These are phyloP conservation scores for Scheffersomyces illinoinensis DNA, from an alignment of 1,139 yeast genomes.

Conservation along the genomic window DNA sequence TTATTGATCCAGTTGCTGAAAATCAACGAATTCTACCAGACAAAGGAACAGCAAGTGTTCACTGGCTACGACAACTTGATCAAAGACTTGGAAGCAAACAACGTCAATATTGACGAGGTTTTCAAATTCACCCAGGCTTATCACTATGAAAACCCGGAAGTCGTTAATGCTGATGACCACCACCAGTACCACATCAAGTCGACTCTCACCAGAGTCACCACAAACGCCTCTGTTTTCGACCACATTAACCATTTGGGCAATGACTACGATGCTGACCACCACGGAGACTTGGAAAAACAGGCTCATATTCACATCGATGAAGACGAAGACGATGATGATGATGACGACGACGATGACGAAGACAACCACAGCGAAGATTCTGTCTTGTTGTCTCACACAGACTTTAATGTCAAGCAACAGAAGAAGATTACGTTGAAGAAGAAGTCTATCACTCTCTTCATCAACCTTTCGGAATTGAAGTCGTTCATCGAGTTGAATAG, in stretches of 20 bases:
- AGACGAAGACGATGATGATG: constrained; percentile 36
- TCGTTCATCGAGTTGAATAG: constrained; percentile 79
- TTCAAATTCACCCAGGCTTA: constrained; percentile 31
- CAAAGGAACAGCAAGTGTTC: constrained; percentile 50
- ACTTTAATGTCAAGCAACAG: constrained; percentile 52
- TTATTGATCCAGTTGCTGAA: constrained; percentile 57
- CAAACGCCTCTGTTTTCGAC: constrained; percentile 32
- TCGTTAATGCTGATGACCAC: constrained; percentile 19
- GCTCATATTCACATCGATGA: constrained; percentile 16
- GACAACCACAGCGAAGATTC: constrained; percentile 33
- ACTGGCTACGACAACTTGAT: constrained; percentile 47
- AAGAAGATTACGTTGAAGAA: constrained; percentile 67
- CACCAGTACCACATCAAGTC: constrained; percentile 26
- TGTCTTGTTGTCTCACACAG: constrained; percentile 45
- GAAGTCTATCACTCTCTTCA: constrained; percentile 65
- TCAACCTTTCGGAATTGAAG: constrained; percentile 77
- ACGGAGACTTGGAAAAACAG: constrained; percentile 15
- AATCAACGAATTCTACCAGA: constrained; percentile 54
- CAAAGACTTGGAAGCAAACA: constrained; percentile 34
- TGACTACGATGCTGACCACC: constrained; percentile 19
- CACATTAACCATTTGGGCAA: constrained; percentile 25
- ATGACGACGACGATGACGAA: constrained; percentile 45
- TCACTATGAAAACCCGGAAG: constrained; percentile 17
- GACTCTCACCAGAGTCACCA: constrained; percentile 29
- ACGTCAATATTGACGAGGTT: constrained; percentile 30